These are phyloP conservation scores for Claviceps sp. DNA, from an alignment of 2,329 filamentous ascomycete species.

Conservation along the genomic window DNA sequence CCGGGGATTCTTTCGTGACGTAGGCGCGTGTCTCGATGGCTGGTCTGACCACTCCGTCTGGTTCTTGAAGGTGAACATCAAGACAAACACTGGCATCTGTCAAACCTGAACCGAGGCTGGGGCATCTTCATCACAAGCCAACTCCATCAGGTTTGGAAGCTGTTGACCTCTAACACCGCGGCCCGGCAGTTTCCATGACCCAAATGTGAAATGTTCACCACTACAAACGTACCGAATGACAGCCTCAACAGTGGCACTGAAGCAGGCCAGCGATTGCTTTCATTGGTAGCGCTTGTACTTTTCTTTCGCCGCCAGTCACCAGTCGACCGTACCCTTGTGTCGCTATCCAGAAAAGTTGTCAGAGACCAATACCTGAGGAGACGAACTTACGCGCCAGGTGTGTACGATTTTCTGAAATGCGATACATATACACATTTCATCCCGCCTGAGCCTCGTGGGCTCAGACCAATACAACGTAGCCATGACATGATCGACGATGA, in stretches of 20 bases:
- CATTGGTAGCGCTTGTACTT: not conserved
- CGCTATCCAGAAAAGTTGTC: slow-evolving; percentile 3
- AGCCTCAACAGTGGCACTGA: not conserved
- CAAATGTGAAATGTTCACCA: not conserved
- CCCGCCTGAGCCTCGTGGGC: not conserved
- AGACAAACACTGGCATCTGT: not conserved
- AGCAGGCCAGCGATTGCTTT: not conserved
- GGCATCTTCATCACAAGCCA: not conserved
- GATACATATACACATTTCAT: not conserved
- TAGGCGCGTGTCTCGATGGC: not conserved
- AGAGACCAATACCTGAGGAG: too few species aligned
- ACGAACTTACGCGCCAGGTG: too few species aligned
- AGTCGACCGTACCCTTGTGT: slow-evolving; percentile 13
- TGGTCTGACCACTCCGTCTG: not conserved
- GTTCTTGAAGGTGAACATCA: not conserved
- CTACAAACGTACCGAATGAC: not conserved
- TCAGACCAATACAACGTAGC: too few species aligned
- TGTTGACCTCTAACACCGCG: not conserved
- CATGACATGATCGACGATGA: not conserved
- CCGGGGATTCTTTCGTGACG: not conserved
- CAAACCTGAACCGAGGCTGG: not conserved
- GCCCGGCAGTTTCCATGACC: not conserved
- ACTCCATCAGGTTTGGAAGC: not conserved
- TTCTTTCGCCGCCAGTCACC: slow-evolving; percentile 5
- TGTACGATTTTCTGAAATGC: not conserved